These are phyloP conservation scores for Nissolia schottii DNA, from an alignment of 306 rosid species.

Conservation along the genomic window DNA sequence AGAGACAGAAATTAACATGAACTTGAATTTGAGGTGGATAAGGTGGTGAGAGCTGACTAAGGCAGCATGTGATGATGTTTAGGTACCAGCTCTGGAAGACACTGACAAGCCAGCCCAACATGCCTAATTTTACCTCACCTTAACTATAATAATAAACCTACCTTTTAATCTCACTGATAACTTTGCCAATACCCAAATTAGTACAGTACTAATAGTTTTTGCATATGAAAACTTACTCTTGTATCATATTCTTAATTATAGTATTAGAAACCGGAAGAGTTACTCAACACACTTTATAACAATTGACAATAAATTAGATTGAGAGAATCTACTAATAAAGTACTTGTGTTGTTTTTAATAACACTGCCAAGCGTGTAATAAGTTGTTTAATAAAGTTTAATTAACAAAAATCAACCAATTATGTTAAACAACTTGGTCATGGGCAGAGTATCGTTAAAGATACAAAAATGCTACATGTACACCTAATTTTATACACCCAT, in stretches of 20 bases:
- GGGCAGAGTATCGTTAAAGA: not conserved
- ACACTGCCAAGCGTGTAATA: too few species aligned
- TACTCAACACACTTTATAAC: too few species aligned
- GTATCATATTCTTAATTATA: not conserved
- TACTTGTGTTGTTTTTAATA: too few species aligned
- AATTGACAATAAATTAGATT: not conserved
- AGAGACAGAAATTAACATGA: conserved; percentile 35
- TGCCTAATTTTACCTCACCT: conserved; percentile 37
- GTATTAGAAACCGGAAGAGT: too few species aligned
- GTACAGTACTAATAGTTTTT: not conserved
- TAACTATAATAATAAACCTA: conserved; percentile 10
- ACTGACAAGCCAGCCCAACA: conserved; percentile 34
- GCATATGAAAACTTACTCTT: not conserved
- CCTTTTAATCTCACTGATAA: not conserved
- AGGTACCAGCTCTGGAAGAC: conserved; percentile 24
- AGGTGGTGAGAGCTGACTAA: conserved; percentile 19
- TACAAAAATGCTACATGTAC: too few species aligned
- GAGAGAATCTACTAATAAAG: too few species aligned
- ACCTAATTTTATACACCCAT: too few species aligned
- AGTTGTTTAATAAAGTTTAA: too few species aligned
- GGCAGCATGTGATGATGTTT: conserved; percentile 35
- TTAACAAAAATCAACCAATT: not conserved
- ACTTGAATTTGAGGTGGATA: conserved; percentile 9
- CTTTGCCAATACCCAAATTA: not conserved
- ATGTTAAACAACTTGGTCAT: not conserved